Evolutionary conservation across 495 filamentous ascomycete genomes (phyloP), one percentile per base, ranked within the genome.

Genomic region (Amniculicola lignicola): DNA sequence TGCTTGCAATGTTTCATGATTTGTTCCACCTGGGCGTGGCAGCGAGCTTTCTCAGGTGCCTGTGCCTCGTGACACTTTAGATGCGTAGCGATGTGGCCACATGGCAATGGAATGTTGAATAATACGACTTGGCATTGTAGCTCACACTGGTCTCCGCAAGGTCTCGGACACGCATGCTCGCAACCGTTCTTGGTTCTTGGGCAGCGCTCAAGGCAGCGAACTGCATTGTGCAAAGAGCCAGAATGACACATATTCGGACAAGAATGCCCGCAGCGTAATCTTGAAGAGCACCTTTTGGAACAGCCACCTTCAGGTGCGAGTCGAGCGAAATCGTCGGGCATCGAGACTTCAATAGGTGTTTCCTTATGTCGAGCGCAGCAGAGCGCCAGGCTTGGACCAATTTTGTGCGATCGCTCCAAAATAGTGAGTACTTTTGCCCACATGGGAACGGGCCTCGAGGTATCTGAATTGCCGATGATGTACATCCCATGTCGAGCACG

Each of bases 401-500:
- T 66, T 28, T 79, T 80, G 2, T 70, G 72, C 0, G 69, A 67
- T 0, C 59, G 16, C 22, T 51, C 57, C 2, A 92, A 54, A 14
- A 86, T 81, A 0, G 67, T 54, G 22, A 87, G 63, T 4, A 93
- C 80, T 3, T 86, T 50, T 1, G 63, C 70, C 88, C 88, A 95
- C 86, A 93, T 91, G 0, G 63, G 54, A 4, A 90, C 75, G 33
- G 70, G 62, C 1, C 31, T 54, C 12, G 75, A 82, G 0, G 86
- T 84, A 24, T 73, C 64, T 1, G 79, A 67, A 62, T 91, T 90
- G 12, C 89, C 88, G 40, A 93, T 82, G 44, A 95, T 80, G 65
- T 89, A 95, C 84, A 94, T 88, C 4, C 89, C 88, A 65, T 95
- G 81, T 63, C 82, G 73, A 5, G 88, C 88, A 6, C 89, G 82